Base-by-base conservation (phyloP, 306 rosid genomes). In the Hylodesmum podocarpum region DNA sequence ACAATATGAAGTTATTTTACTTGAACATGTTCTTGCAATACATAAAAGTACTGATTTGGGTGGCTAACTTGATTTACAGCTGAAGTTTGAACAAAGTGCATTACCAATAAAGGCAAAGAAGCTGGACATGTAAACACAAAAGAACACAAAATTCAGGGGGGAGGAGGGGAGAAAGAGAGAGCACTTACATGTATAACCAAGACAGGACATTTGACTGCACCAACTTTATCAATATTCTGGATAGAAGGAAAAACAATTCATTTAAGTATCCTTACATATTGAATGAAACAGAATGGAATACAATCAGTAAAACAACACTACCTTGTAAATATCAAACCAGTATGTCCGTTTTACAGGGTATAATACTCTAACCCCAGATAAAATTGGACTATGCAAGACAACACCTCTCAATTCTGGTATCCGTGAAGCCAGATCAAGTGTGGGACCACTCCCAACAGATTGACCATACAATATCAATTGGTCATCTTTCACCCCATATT, bases 301-400 rank as follows among this genome's bases (percentile, higher is more conserved):
- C 16, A 67, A 73, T 75, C 39, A n/a, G 11, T 13, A n/a, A 19
- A 39, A 66, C 5, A 54, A 73, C 57, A 36, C 2, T 58, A 94
- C 98, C 97, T 94, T 91, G 83, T 86, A 94, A 84, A 94, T 94
- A 80, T 94, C 98, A 85, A 94, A 94, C 98, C 98, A 89, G 81
- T 82, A 94, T 3, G 98, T 86, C 78, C 94, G 83, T 81, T 94
- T 94, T 51, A 88, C 98, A 27, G 96, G 98, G 82, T 94, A 91
- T 73, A 94, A 84, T 51, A 94, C 97, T 83, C 98, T 87, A 72
- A 94, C 61, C 73, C 98, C 97, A 18, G 97, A 94, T 80, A 94
- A 83, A 77, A 94, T 91, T 46, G 98, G 94, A 82, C 98, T 94
- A 66, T 94, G 97, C 78, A 94, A 83, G 46, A 91, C 97, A 44